These are phyloP conservation scores for Hypoxylon subgilvum DNA, from an alignment of 495 filamentous ascomycete genomes.

Conservation along the genomic window DNA sequence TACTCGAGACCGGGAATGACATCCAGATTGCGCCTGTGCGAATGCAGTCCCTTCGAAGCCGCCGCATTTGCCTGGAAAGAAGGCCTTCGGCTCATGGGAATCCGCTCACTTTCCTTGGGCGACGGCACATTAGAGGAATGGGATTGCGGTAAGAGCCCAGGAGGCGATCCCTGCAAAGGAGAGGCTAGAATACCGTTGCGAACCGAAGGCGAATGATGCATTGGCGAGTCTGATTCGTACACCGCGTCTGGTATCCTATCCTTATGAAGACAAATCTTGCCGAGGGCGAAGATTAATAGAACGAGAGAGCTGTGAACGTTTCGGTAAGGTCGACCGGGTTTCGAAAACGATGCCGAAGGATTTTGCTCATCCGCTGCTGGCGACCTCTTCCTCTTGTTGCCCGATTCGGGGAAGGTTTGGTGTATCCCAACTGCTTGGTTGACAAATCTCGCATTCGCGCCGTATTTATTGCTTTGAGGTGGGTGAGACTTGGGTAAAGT, in stretches of 20 bases:
- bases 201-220: constrained; percentile 51
- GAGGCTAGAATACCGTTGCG: constrained; percentile 58
- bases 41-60: constrained; percentile 28
- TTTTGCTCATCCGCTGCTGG: constrained; percentile 47
- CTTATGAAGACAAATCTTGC: constrained; percentile 76
- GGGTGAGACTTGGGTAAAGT: constrained; percentile 42
- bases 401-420: constrained; percentile 44
- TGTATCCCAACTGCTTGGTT: constrained; percentile 33
- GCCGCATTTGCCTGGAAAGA: constrained; percentile 49
- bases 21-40: constrained; percentile 72
- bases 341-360: constrained; percentile 42
- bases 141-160: constrained; percentile 46
- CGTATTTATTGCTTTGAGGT: constrained; percentile 24
- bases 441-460: constrained; percentile 36
- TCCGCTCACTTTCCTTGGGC: constrained; percentile 55
- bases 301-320: constrained; percentile 77
- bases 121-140: constrained; percentile 53
- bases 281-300: constrained; percentile 81
- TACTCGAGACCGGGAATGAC: constrained; percentile 87
- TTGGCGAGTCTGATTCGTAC: constrained; percentile 50
- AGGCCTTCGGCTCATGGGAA: constrained; percentile 47
- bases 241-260: constrained; percentile 66
- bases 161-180: constrained; percentile 57
- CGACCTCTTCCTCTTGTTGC: constrained; percentile 67
- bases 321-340: constrained; percentile 56